Base-by-base conservation (phyloP, 805 yeast species). In the Candida ulmi region DNA sequence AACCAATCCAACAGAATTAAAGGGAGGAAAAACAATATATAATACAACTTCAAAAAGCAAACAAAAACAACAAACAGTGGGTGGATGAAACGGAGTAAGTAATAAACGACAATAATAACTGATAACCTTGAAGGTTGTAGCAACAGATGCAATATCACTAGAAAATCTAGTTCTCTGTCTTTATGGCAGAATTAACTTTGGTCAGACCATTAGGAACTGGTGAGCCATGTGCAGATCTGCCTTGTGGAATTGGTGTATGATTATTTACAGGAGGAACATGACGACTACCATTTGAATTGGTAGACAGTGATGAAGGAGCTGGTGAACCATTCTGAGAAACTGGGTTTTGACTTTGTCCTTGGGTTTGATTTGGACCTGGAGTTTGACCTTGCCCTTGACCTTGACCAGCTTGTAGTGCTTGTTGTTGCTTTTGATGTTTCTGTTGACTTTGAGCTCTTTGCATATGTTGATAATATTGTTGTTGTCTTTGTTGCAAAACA, bases 401-500 rank as follows among this genome's bases (percentile, higher is more conserved):
- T 26, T 34, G 30, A n/a, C 31, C 17, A 4, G 36, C 29, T 11
- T 24, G 30, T 16, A 23, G 9, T 21, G 24, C 29, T n/a, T 26
- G 38, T 13, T 17, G 27, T 25, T 26, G 39, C 31, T 49, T 53
- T 26, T 44, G 52, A 29, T 45, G 51, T 36, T 48, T 51, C 32
- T 54, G 63, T 35, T 51, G 59, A 16, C 51, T 58, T 39, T 52
- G 51, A 35, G 46, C 42, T 29, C 48, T 44, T 24, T 51, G 58
- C 23, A 53, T 40, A 42, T 60, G 63, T 36, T 63, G 60, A 35
- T 54, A 60, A 17, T 54, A 51, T 25, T 59, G 53, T 35, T 60
- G 64, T 61, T 76, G 88, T 62, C 81, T 79, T 49, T 93, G 72
- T 61, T 80, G 79, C 53, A 78, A 72, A 40, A 85, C 78, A 17